Conservation (phyloP, 2,329 filamentous ascomycete genomes). For the Penicillium italicum region DNA sequence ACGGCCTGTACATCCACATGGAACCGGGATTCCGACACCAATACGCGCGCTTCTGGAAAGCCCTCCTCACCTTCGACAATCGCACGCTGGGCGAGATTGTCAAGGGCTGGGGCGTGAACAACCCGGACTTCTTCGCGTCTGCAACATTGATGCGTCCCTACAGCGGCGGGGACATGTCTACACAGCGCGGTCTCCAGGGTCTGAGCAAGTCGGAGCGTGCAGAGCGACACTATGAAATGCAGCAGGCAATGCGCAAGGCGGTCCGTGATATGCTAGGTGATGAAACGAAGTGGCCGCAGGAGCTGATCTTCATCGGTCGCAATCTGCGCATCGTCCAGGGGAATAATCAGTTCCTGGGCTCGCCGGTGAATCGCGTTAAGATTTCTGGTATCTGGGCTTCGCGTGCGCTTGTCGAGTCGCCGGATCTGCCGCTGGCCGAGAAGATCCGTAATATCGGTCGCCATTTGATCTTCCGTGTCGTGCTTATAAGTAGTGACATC, state of each 20-base stretch:
- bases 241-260: constrained; percentile 65
- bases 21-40: constrained; percentile 75
- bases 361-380: constrained; percentile 86
- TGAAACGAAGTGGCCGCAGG: constrained; percentile 83
- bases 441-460: constrained; percentile 66
- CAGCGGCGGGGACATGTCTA: constrained; percentile 71
- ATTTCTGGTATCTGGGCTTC: constrained; percentile 90
- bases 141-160: constrained; percentile 89
- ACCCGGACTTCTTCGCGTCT: constrained; percentile 84
- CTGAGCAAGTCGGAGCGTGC: constrained; percentile 53
- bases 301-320: constrained; percentile 86
- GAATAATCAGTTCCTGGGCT: constrained; percentile 87
- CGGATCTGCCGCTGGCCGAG: constrained; percentile 59
- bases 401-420: constrained; percentile 73
- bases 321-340: constrained; percentile 92
- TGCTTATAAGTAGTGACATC: constrained; percentile 72
- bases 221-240: constrained; percentile 70
- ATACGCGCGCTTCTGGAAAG: constrained; percentile 90
- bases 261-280: constrained; percentile 80
- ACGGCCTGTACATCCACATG: constrained; percentile 95
- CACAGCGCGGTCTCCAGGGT: constrained; percentile 54
- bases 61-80: constrained; percentile 91
- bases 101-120: constrained; percentile 78
- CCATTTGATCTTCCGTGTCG: constrained; percentile 76
- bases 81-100: constrained; percentile 69